phyloP scores from a whole-genome alignment of 2,329 filamentous ascomycete species.

The Passalora sequoiae region DNA sequence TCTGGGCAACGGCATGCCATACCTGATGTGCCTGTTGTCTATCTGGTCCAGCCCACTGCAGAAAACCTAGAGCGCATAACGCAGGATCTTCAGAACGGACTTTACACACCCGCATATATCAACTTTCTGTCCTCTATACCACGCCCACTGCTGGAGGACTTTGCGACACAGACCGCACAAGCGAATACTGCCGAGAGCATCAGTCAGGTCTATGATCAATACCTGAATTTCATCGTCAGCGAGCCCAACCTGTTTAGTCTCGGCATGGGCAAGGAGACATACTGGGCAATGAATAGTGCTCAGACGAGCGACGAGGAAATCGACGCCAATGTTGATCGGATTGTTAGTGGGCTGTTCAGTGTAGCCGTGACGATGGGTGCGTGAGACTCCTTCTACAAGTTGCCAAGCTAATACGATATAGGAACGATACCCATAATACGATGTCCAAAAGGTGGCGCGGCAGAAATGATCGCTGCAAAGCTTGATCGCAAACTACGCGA shows the following conservation, averaged over 20 bases:
- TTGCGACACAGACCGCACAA: slow-evolving; percentile 79
- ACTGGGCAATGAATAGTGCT: slow-evolving; percentile 93
- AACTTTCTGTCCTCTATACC: slow-evolving; percentile 96
- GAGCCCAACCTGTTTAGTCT: slow-evolving; percentile 94
- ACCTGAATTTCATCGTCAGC: slow-evolving; percentile 93
- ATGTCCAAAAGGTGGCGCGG: slow-evolving; percentile 85
- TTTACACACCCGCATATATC: slow-evolving; percentile 91
- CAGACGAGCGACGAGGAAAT: slow-evolving; percentile 86
- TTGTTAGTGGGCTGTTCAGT: slow-evolving; percentile 94
- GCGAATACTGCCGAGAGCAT: slow-evolving; percentile 84
- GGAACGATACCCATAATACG: slow-evolving; percentile 91
- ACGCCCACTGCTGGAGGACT: slow-evolving; percentile 85
- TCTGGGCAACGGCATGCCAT: slow-evolving; percentile 78
- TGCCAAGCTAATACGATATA: slow-evolving; percentile 37
- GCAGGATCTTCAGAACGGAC: slow-evolving; percentile 73
- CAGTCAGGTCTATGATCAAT: slow-evolving; percentile 90
- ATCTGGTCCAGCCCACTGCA: slow-evolving; percentile 83
- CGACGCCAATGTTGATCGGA: slow-evolving; percentile 78
- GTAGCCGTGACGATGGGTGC: slow-evolving; percentile 96
- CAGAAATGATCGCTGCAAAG: slow-evolving; percentile 89
- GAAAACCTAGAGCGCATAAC: slow-evolving; percentile 80
- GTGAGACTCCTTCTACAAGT: slow-evolving; percentile 18
- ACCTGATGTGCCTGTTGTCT: slow-evolving; percentile 92
- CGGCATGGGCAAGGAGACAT: slow-evolving; percentile 87
- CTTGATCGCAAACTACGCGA: slow-evolving; percentile 93